Base-by-base conservation (phyloP, 768 basidiomycete species). In the Wakefieldia striispora region DNA sequence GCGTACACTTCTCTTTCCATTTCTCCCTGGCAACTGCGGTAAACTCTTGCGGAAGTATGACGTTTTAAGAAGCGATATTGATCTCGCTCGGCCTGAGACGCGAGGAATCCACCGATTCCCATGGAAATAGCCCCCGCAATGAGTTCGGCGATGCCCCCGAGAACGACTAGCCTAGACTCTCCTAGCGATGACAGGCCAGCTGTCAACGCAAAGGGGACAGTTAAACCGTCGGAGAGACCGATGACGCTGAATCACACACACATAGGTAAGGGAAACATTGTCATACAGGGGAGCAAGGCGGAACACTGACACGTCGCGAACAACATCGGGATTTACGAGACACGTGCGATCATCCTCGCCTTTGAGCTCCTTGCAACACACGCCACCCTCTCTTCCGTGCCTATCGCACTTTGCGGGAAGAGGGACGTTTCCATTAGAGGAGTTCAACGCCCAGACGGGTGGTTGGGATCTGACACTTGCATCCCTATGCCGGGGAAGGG, bases 81-180 rank as follows among this genome's bases (percentile, higher is more conserved):
- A 66, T 97, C 95, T 40, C 94, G 86, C 69, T 99, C 97, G 26
- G 95, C 88, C 70, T 99, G 91, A 1, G 95, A 93, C 3, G 94
- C 94, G 42, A 99, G 85, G 78, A 95, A 97, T 17, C 95, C 95
- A 45, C 97, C 97, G 35, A 99, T 89, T 53, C 97, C 97, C 95
- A 99, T 99, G 2, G 90, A 93, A 40, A 98, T 90, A 12, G 95
- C 91, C 6, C 97, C 97, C 1, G 95, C 92, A 49, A 95, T 91
- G 57, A 99, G 85, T 67, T 99, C 97, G 1, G 97, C 95, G 31
- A 97, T 72, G 14, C 97, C 97, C 46, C 93, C 95, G 24, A 95
- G 79, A 42, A 95, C 87, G 54, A 99, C 97, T n/a, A 97, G 78
- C 47, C 78, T 83, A 7, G 91, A 93, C 51, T 89, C 84, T 40